Percentiles rank a stretch among this genome's conserved stretches.
These are phyloP conservation scores for Globisporangium irregulare DNA, from an alignment of 352 stramenopile species.

Conservation along the genomic window DNA sequence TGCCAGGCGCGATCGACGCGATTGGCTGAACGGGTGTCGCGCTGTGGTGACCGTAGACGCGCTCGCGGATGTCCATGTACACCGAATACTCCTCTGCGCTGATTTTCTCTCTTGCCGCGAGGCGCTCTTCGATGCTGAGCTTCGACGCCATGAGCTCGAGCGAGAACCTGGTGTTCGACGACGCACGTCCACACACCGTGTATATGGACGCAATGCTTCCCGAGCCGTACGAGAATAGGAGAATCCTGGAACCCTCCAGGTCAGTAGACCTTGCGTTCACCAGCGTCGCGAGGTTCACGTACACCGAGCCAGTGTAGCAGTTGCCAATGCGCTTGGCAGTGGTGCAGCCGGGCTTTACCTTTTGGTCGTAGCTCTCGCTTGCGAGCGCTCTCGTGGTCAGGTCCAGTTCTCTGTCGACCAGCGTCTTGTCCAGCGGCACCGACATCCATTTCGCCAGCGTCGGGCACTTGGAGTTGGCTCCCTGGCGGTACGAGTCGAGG, in stretches of 20 bases:
- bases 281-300: conserved; percentile 94
- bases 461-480: conserved; percentile 24
- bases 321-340: conserved; percentile 93
- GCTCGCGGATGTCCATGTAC: conserved; percentile 89
- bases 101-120: conserved; percentile 79
- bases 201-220: conserved; percentile 97
- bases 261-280: conserved; percentile 54
- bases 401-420: conserved; percentile 91
- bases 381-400: conserved; percentile 79
- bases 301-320: conserved; percentile 97
- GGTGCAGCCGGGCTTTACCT: conserved; percentile 82
- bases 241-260: conserved; percentile 72
- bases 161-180: conserved; percentile 62
- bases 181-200: conserved; percentile 43
- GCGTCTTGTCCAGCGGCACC: conserved; percentile 89
- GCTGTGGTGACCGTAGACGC: conserved; percentile 67
- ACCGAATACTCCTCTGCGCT: conserved; percentile 89
- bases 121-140: conserved; percentile 80
- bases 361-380: conserved; percentile 66
- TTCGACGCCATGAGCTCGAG: conserved; percentile 84
- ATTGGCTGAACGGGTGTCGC: conserved; percentile 74
- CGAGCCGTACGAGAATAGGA: conserved; percentile 97
- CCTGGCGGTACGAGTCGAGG: conserved; percentile 47
- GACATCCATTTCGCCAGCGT: conserved; percentile 68
- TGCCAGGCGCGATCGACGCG: conserved; percentile 61